Percentiles rank a stretch among this genome's conserved stretches.
These are phyloP conservation scores for Eimeria necatrix DNA, from an alignment of 169 alveolate genomes.

Conservation along the genomic window DNA sequence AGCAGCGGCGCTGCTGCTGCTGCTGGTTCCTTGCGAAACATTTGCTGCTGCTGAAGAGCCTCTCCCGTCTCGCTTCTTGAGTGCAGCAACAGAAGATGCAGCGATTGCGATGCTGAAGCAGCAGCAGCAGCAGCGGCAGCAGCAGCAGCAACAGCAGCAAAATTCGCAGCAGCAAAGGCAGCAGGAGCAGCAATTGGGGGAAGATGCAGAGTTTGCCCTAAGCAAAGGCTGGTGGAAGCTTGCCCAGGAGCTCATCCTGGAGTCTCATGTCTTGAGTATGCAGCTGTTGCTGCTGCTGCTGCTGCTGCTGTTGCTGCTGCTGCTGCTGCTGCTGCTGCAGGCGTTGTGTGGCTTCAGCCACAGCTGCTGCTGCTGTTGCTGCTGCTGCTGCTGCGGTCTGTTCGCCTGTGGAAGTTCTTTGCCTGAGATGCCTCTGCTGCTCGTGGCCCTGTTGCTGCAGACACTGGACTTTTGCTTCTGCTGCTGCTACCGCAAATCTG, in stretches of 20 bases:
- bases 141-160: neutral
- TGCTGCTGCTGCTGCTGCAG: too few species aligned
- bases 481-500: too few species aligned
- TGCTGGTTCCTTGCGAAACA: neutral
- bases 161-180: slow-evolving; percentile 1
- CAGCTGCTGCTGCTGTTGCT: neutral
- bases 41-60: neutral
- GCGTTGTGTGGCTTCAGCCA: too few species aligned
- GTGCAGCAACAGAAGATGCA: neutral
- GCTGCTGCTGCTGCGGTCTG: neutral
- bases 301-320: too few species aligned
- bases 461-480: neutral
- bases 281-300: too few species aligned
- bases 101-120: slow-evolving; percentile 18
- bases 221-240: slow-evolving; percentile 32
- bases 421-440: neutral
- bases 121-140: slow-evolving; percentile 32
- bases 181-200: slow-evolving; percentile 12
- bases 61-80: neutral
- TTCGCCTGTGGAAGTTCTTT: neutral
- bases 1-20: neutral
- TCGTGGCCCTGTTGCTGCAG: neutral
- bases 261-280: neutral
- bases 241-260: slow-evolving; percentile 29
- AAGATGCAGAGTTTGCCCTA: slow-evolving; percentile 17